Base-by-base conservation (phyloP, 805 yeast species). In the Metschnikowia gruessii region DNA sequence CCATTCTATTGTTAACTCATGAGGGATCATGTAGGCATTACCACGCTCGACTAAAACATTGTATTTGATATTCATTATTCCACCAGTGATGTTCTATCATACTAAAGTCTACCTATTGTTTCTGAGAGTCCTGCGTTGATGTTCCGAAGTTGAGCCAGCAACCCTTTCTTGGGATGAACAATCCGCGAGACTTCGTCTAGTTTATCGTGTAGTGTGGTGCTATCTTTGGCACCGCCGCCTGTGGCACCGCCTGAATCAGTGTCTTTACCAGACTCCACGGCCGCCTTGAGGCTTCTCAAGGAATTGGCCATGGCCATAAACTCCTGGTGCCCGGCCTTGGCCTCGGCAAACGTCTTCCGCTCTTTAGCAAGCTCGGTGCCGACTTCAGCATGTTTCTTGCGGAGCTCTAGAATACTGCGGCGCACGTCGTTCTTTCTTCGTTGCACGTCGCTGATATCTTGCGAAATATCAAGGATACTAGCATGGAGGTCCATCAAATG, bases 401-500 rank as follows among this genome's bases (percentile, higher is more conserved):
- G 51, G 15, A 69, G 40, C n/a, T 67, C 64, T 41, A 56, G 58
- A 5, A 70, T 67, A 39, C 58, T 54, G 12, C 54, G 44, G 41
- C 77, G 52, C 16, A 60, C 45, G 12, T 59, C 63, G 43, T 66
- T 64, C 48, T 72, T 72, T 45, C 55, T 44, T 45, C 59, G 60
- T 48, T 70, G 74, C 2, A 63, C 56, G 17, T 55, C 55, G 6
- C 40, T 33, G 7, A 72, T 64, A n/a, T 62, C 63, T 26, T 51
- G 53, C 1, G 63, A 52, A 11, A 72, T 55, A 39, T 65, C 71
- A 15, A 59, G 52, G 13, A 71, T 64, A 37, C 61, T 63, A 9
- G 71, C 62, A 51, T 70, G 72, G 12, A 61, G 55, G 49, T 69
- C 76, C 50, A 51, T 48, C 37, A 72, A 49, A 42, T 65, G 58